phyloP scores from a whole-genome alignment of 495 filamentous ascomycete species.

The Penicillium simplicissimum region DNA sequence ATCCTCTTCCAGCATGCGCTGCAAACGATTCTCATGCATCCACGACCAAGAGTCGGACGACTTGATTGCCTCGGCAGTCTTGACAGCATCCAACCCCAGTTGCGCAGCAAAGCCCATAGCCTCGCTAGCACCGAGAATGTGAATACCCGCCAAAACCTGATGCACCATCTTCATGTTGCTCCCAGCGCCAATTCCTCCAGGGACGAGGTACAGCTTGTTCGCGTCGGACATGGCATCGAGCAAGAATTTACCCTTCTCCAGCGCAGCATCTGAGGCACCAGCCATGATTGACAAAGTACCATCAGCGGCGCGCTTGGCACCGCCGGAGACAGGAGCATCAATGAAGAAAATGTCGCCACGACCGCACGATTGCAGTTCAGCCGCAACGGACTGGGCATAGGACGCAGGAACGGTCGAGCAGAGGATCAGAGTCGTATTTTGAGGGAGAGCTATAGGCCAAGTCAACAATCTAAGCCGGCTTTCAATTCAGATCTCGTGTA shows the following conservation, averaged over 20 bases:
- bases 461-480: neutral
- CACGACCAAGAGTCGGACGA: constrained; percentile 65
- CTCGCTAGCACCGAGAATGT: constrained; percentile 73
- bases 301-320: constrained; percentile 69
- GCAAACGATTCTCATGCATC: constrained; percentile 79
- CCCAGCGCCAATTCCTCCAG: constrained; percentile 73
- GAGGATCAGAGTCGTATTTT: constrained; percentile 63
- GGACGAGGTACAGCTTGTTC: constrained; percentile 70
- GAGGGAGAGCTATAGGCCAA: constrained; percentile 43
- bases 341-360: constrained; percentile 68
- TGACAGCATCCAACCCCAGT: constrained; percentile 62
- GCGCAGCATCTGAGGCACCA: constrained; percentile 57
- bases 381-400: constrained; percentile 61
- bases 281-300: constrained; percentile 83
- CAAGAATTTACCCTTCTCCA: constrained; percentile 59
- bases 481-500: neutral
- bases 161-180: constrained; percentile 89
- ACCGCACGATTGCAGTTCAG: constrained; percentile 52
- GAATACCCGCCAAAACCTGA: constrained; percentile 75
- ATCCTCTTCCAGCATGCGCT: constrained; percentile 68
- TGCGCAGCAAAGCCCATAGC: constrained; percentile 70
- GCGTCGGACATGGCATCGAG: constrained; percentile 61
- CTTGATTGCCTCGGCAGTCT: constrained; percentile 58
- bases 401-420: constrained; percentile 74
- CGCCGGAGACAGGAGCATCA: constrained; percentile 77